Base-by-base conservation (phyloP, 2,329 filamentous ascomycete species). In the Verticillium dahliae region DNA sequence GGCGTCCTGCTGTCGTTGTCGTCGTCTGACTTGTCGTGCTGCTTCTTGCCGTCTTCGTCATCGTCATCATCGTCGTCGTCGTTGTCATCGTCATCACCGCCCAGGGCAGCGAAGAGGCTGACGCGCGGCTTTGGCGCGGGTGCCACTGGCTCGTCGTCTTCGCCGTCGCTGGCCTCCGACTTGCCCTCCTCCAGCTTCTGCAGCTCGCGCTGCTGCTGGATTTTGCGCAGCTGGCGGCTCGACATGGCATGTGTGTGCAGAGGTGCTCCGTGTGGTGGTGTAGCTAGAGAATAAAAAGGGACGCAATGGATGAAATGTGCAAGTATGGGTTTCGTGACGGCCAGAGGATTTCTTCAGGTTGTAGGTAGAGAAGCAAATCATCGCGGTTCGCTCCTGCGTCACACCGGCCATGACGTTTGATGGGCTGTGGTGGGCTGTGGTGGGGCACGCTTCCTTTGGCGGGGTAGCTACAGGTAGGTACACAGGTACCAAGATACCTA, bases 81-180 rank as follows among this genome's bases (percentile, higher is more conserved):
- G 3, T 76, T 72, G 2, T 78, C 74, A 3, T 77, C 78, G 15
- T 77, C 77, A 2, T 71, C 75, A 15, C 73, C 79, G 6, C 73
- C 81, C 1, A 86, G 73, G 1, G 83, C 82, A 9, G 83, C 82
- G 65, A 86, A 86, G 9, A 79, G 66, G 64, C 78, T 83, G 11
- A 72, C 67, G 37, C 78, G 77, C 11, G 78, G 73, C 66, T 76
- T 80, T 4, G 69, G 62, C 7, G 67, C 68, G 10, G 71, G 65
- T 3, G 73, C 72, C 52, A 69, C 69, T 7, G 74, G 72, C 38
- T 73, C 70, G 1, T 73, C 74, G 41, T 69, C 68, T 14, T 67
- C 68, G 50, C 69, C 68, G 13, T 67, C 68, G 13, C 61, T 68
- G n/a, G 33, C 70, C 15, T 71, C 65, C 5, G 65, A 70, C 5